Conservation (phyloP, 2,329 filamentous ascomycete genomes). For the Neurospora sp. region DNA sequence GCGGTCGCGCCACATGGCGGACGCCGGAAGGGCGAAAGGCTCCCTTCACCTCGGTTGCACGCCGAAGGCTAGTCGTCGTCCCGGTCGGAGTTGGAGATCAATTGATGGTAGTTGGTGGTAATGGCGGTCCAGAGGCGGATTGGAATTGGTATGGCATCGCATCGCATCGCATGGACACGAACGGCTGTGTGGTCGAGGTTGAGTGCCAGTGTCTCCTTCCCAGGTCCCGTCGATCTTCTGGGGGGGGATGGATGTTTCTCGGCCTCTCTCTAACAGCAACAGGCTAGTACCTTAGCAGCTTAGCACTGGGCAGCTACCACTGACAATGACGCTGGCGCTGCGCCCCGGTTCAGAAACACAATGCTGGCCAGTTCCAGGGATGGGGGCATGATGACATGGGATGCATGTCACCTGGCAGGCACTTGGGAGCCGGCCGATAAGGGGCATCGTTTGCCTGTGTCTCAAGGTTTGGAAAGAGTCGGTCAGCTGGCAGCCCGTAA, state of each 20-base stretch:
- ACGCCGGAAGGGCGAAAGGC: conserved; percentile 28
- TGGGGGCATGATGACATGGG: background rate
- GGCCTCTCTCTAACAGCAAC: background rate
- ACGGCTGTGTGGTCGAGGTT: background rate
- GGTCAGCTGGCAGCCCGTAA: background rate
- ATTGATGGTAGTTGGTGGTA: conserved; percentile 6
- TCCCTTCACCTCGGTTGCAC: conserved; percentile 13
- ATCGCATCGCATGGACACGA: conserved; percentile 11
- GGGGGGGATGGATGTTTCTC: background rate
- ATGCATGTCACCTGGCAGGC: background rate
- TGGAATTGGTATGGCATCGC: conserved; percentile 11
- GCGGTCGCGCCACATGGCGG: conserved; percentile 96
- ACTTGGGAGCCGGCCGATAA: background rate
- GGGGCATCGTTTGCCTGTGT: background rate
- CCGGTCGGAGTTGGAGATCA: conserved; percentile 4
- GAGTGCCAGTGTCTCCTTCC: background rate
- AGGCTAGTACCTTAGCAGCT: background rate
- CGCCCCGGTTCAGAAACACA: background rate
- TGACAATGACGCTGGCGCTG: background rate
- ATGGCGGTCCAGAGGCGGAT: conserved; percentile 10
- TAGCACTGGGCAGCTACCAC: background rate
- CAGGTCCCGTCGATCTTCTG: background rate
- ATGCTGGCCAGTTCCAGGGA: background rate
- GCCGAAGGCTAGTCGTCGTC: conserved; percentile 3
- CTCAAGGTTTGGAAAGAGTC: background rate